These are phyloP conservation scores for Lolium multiflorum DNA, from an alignment of 176 grass and related monocot species.

Conservation along the genomic window DNA sequence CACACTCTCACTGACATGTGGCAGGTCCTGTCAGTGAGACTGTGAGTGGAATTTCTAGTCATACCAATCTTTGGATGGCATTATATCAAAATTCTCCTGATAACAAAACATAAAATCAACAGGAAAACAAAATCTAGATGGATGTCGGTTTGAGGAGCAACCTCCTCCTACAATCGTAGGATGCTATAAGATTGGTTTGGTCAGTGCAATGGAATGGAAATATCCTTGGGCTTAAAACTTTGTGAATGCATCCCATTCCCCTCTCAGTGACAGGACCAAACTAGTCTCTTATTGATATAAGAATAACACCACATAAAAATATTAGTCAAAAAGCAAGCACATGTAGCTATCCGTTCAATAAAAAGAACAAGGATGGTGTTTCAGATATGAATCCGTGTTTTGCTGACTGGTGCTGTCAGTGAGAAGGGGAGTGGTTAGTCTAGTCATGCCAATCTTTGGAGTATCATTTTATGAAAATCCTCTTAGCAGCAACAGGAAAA, in stretches of 20 bases:
- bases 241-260: too few relatives aligned
- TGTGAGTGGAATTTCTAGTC: neutral
- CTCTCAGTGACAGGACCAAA: too few relatives aligned
- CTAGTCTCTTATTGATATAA: too few relatives aligned
- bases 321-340: too few relatives aligned
- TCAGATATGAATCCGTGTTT: neutral
- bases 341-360: too few relatives aligned
- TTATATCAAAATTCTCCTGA: neutral
- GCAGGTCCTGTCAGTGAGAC: too few relatives aligned
- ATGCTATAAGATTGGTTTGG: conserved; percentile 12
- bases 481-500: conserved; percentile 2
- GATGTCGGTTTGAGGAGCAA: neutral
- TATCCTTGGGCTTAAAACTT: neutral
- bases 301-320: too few relatives aligned
- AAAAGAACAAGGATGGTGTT: too few relatives aligned
- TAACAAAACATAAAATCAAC: neutral
- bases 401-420: neutral
- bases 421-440: neutral
- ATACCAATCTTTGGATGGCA: neutral
- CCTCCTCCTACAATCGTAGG: neutral
- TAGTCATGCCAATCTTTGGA: neutral
- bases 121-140: neutral
- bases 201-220: neutral
- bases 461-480: neutral
- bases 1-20: conserved; percentile 8